phyloP scores from a whole-genome alignment of 768 basidiomycete genomes.

The Crepidotus variabilis region DNA sequence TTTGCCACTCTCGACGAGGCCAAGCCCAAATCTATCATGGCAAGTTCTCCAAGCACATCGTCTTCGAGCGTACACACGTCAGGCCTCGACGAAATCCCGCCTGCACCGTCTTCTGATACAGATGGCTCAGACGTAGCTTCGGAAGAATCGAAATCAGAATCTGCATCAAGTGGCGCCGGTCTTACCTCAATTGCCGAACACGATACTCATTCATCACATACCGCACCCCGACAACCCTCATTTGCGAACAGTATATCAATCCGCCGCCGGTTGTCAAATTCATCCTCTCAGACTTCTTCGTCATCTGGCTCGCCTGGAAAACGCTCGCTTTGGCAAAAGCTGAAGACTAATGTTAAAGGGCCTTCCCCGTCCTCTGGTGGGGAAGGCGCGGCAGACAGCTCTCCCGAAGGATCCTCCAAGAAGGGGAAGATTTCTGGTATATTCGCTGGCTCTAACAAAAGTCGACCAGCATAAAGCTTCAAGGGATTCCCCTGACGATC shows the following conservation, averaged over 20 bases:
- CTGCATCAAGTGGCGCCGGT: not conserved
- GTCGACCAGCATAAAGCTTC: slow-evolving; percentile 10
- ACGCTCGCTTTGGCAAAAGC: slow-evolving; percentile 31
- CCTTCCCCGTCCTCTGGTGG: slow-evolving; percentile 13
- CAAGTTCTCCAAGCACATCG: slow-evolving; percentile 5
- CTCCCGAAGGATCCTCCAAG: slow-evolving; percentile 2
- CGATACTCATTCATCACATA: slow-evolving; percentile 4
- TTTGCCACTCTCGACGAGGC: slow-evolving; percentile 7
- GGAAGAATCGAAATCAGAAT: not conserved
- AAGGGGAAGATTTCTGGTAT: slow-evolving; percentile 15
- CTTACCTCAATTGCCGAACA: slow-evolving; percentile 10
- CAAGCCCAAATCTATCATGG: slow-evolving; percentile 9
- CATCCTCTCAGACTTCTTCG: slow-evolving; percentile 2
- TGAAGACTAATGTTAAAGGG: slow-evolving; percentile 28
- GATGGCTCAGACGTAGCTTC: not conserved
- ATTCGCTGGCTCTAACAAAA: slow-evolving; percentile 17
- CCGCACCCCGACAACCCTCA: not conserved
- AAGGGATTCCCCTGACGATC: too few relatives aligned
- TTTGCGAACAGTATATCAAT: not conserved
- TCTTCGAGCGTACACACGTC: slow-evolving; percentile 2
- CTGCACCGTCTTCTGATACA: slow-evolving; percentile 8
- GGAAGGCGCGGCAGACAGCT: not conserved
- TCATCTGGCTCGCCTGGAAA: slow-evolving; percentile 14
- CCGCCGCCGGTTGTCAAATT: not conserved
- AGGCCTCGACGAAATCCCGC: slow-evolving; percentile 1